phyloP scores from a whole-genome alignment of 768 basidiomycete species.

The Chalciporus chontae region DNA sequence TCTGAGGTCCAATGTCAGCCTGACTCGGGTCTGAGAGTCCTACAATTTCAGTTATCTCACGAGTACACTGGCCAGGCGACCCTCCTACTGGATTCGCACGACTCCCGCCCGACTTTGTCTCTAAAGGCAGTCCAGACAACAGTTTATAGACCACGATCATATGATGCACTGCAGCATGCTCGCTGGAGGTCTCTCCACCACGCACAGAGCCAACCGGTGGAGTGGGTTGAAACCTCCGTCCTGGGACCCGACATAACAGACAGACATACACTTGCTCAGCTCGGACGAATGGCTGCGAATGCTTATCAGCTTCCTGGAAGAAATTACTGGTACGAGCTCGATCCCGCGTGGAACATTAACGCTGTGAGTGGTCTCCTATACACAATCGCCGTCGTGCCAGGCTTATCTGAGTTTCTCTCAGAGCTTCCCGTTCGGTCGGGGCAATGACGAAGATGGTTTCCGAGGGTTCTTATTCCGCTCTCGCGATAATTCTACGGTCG shows the following conservation, averaged over 20 bases:
- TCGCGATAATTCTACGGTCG: constrained; percentile 73
- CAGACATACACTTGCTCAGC: constrained; percentile 71
- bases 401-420: constrained; percentile 25
- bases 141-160: constrained; percentile 58
- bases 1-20: not conserved
- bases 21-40: not conserved
- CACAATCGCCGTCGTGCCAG: not conserved
- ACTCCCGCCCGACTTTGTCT: constrained; percentile 13
- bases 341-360: constrained; percentile 63
- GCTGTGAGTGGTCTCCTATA: constrained; percentile 30
- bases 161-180: constrained; percentile 47
- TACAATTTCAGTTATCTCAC: constrained; percentile 25
- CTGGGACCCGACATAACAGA: constrained; percentile 78
- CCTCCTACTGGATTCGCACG: constrained; percentile 5
- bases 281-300: constrained; percentile 86
- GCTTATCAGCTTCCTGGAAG: constrained; percentile 76
- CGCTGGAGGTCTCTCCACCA: constrained; percentile 48
- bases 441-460: constrained; percentile 66
- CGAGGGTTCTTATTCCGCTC: constrained; percentile 87
- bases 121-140: constrained; percentile 47
- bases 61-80: constrained; percentile 6
- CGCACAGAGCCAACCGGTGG: constrained; percentile 47
- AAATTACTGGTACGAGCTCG: constrained; percentile 80
- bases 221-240: constrained; percentile 68
- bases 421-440: constrained; percentile 84